Evolutionary conservation across 2,329 filamentous ascomycete genomes (phyloP).

Genomic region (Cercospora janseana): DNA sequence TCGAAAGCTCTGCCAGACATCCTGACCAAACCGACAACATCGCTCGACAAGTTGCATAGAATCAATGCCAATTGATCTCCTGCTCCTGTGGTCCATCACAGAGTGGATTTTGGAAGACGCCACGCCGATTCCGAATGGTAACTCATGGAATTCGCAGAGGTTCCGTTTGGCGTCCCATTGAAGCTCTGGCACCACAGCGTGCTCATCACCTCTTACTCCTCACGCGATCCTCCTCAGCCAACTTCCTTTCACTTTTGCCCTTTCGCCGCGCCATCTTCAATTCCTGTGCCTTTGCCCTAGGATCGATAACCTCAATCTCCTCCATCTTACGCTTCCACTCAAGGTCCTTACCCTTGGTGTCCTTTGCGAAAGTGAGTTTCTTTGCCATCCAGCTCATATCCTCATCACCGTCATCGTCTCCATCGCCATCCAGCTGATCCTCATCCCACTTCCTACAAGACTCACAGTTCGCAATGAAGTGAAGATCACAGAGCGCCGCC

Average conservation of each 20-base stretch:
- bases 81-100: too few relatives aligned
- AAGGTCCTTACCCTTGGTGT: conserved; percentile 85
- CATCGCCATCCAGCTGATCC: conserved; percentile 57
- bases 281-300: conserved; percentile 34
- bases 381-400: conserved; percentile 81
- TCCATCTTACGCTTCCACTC: conserved; percentile 88
- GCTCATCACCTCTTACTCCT: conserved; percentile 13
- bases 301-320: conserved; percentile 84
- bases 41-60: too few relatives aligned
- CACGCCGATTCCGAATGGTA: too few relatives aligned
- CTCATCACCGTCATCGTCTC: conserved; percentile 49
- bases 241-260: conserved; percentile 18
- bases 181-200: too few relatives aligned
- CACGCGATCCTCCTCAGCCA: conserved; percentile 24
- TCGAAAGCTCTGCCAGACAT: too few relatives aligned
- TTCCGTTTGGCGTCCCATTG: too few relatives aligned
- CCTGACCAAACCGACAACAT: too few relatives aligned
- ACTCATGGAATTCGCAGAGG: too few relatives aligned
- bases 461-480: conserved; percentile 94
- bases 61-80: too few relatives aligned
- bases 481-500: conserved; percentile 78
- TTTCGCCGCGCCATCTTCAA: conserved; percentile 30
- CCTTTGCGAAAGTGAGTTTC: conserved; percentile 79
- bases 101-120: too few relatives aligned
- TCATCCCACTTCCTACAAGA: conserved; percentile 86